Evolutionary conservation across 2,329 filamentous ascomycete species (phyloP), one percentile per base, ranked within the genome.

Genomic region (Podosphaera xanthii): DNA sequence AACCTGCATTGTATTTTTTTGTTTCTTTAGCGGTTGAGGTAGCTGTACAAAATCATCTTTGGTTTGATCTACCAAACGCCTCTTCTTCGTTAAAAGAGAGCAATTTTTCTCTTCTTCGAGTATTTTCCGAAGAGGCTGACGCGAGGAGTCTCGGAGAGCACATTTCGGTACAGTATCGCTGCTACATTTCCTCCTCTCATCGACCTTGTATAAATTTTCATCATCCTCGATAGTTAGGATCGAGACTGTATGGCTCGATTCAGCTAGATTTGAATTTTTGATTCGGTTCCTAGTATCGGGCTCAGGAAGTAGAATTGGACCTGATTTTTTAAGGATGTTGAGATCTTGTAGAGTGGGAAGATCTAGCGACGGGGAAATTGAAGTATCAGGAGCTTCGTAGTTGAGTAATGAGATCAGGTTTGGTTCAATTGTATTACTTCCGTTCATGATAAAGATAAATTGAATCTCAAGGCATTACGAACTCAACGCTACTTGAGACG

Each of bases 381-480:
- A 44, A 52, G 61, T 62, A 12, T 58, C 49, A 50, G 65, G 61
- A 49, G 73, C 73, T 56, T 74, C 74, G 66, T 80, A 76, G 70
- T 83, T 83, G 66, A 83, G 73, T 64, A 83, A 71, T 69, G 82
- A 79, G 68, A 82, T 83, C 64, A 83, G 74, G 67, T 80, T 78
- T 67, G 80, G 80, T 75, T 83, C 80, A 71, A 83, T 83, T 67
- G 79, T 82, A 53, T 63, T 64, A 60, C 64, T 63, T 50, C 63
- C 63, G 61, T 66, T 64, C 66, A 68, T 68, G 58, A 59, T 62
- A 60, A 55, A 31, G 42, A 31, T 52, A 57, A 46, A 53, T 55
- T 36, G 5, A 30, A 52, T 2, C 33, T 30, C 30, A 9, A 52
- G 49, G 22, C 49, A 52, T 52, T 52, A 3, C 49, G 10, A 22